Evolutionary conservation across 2,329 filamentous ascomycete species (phyloP), one percentile per base, ranked within the genome.

Genomic region (Cercospora sp.): DNA sequence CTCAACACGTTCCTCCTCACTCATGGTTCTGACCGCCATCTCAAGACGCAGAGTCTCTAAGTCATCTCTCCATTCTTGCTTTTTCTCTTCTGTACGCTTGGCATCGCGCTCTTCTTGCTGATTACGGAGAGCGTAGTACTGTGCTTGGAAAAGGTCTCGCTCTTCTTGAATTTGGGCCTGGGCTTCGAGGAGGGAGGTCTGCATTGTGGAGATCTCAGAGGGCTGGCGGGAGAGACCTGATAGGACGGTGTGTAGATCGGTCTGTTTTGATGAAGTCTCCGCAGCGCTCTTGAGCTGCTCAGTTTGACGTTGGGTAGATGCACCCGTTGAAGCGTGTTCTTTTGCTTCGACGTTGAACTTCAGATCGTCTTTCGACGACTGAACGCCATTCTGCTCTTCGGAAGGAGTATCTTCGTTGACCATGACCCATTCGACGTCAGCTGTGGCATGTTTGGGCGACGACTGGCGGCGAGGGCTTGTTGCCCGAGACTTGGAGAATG

Each of bases 161-260:
- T 63, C 60, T 53, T 63, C 60, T 63, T 63, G 60, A 18, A 63
- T 63, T 5, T 63, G 61, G 5, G 48, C 61, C 33, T 63, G 61
- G 3, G 39, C 45, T 63, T 63, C 42, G 4, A 63, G 60, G 6
- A 63, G 26, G 9, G 45, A 30, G 26, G 48, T 39, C 2, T 55
- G 42, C 45, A 55, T 63, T 2, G 13, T 18, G 1, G 61, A 30
- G 26, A 63, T 28, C 7, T 63, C 61, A n/a, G 30, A 33, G n/a
- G 45, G 61, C 13, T 63, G 61, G 12, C 8, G 23, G 10, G 26
- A 18, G 4, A 63, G 48, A 20, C 30, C 36, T 13, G 26, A 31
- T 5, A 63, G 30, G 20, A 63, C n/a, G 13, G n/a, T 13, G 12
- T 42, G 5, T 5, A 55, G 20, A n/a, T 48, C 60, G 6, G 13